These are phyloP conservation scores for Kondoa malvinella DNA, from an alignment of 768 basidiomycete genomes.

Conservation along the genomic window DNA sequence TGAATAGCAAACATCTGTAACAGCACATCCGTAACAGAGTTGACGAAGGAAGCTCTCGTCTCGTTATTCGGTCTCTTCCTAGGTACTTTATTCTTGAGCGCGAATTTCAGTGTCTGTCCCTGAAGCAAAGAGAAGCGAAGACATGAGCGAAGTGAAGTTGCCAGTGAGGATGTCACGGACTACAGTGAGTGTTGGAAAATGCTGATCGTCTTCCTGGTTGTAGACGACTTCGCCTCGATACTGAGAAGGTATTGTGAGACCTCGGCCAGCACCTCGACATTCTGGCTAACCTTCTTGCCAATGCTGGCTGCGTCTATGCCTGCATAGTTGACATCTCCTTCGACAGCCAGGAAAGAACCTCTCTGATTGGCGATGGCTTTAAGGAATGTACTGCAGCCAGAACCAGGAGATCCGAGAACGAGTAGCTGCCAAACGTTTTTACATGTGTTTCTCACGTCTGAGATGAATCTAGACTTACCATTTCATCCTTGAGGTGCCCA, in stretches of 20 bases:
- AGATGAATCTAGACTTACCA: slow-evolving; percentile 70
- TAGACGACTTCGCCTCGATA: slow-evolving; percentile 24
- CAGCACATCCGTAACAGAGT: slow-evolving; percentile 32
- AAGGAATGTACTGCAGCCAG: slow-evolving; percentile 33
- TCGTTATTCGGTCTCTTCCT: slow-evolving; percentile 10
- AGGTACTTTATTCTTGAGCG: slow-evolving; percentile 38
- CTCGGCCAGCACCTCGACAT: too few species aligned
- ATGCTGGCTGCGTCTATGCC: slow-evolving; percentile 37
- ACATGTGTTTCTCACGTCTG: slow-evolving; percentile 65
- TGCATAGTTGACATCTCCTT: slow-evolving; percentile 30
- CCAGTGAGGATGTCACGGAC: slow-evolving; percentile 48
- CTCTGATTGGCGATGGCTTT: slow-evolving; percentile 30
- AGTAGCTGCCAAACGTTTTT: slow-evolving; percentile 48
- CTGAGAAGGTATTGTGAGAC: too few species aligned
- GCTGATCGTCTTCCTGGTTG: slow-evolving; percentile 9
- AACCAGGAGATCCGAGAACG: slow-evolving; percentile 35
- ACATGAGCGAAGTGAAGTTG: slow-evolving; percentile 64
- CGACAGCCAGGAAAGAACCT: slow-evolving; percentile 42
- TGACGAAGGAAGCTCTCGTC: slow-evolving; percentile 16
- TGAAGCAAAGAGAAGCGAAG: too few species aligned
- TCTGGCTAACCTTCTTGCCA: slow-evolving; percentile 32
- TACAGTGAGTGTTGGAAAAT: background rate
- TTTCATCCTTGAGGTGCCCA: slow-evolving; percentile 48
- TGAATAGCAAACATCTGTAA: slow-evolving; percentile 42
- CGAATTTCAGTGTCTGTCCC: slow-evolving; percentile 44